phyloP scores from a whole-genome alignment of 371 early-diverging fungal species.

The Mucor velutinosus region DNA sequence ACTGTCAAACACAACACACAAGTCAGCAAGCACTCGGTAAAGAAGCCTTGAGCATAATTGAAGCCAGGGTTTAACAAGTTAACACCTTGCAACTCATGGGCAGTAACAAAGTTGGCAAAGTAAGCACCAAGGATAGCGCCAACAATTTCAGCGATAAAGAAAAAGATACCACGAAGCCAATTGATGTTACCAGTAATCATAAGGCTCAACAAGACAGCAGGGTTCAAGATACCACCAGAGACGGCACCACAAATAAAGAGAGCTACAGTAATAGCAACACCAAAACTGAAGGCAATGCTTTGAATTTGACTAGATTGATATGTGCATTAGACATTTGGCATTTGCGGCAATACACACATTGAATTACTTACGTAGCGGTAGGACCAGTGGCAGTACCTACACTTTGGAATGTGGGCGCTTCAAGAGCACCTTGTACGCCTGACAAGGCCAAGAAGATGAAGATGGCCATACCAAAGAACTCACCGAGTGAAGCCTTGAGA shows the following conservation, averaged over 20 bases:
- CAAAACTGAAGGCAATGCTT: slow-evolving; percentile 52
- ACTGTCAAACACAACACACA: slow-evolving; percentile 46
- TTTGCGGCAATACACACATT: neutral
- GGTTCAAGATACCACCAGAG: slow-evolving; percentile 62
- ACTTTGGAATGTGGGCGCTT: slow-evolving; percentile 11
- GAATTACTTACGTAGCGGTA: slow-evolving; percentile 15
- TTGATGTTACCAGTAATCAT: slow-evolving; percentile 46
- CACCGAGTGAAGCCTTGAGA: slow-evolving; percentile 34
- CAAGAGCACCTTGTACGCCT: slow-evolving; percentile 47
- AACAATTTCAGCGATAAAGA: slow-evolving; percentile 52
- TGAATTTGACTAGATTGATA: slow-evolving; percentile 24
- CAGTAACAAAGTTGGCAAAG: slow-evolving; percentile 40
- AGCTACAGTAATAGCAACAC: slow-evolving; percentile 44
- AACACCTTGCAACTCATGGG: slow-evolving; percentile 31
- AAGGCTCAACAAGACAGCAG: slow-evolving; percentile 55
- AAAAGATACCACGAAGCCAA: slow-evolving; percentile 40
- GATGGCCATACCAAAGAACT: slow-evolving; percentile 54
- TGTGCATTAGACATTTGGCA: neutral
- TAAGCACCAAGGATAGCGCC: slow-evolving; percentile 62
- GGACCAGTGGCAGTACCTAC: slow-evolving; percentile 10
- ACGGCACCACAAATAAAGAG: slow-evolving; percentile 48
- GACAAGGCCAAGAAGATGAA: slow-evolving; percentile 60
- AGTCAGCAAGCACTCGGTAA: slow-evolving; percentile 56
- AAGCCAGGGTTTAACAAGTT: slow-evolving; percentile 41
- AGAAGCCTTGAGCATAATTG: slow-evolving; percentile 44